These are phyloP conservation scores for Cryptosporidium baileyi DNA, from an alignment of 169 alveolate genomes.

Conservation along the genomic window DNA sequence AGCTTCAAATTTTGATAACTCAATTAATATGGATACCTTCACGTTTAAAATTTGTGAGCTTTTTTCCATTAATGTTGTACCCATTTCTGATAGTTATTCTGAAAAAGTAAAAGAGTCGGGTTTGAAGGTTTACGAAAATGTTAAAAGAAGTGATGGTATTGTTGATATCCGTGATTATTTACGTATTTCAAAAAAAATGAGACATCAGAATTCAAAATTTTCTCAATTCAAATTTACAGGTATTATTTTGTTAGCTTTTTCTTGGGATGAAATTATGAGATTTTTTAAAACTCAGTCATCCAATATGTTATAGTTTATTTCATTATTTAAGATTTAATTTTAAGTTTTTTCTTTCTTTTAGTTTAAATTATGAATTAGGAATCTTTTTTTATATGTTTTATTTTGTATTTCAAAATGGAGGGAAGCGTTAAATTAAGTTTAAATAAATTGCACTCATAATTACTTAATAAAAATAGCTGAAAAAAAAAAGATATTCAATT, in stretches of 20 bases:
- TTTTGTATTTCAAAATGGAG: too few species aligned
- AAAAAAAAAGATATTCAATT: neutral
- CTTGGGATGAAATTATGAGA: constrained; percentile 27
- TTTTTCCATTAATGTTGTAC: constrained; percentile 31
- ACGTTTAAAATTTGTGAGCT: constrained; percentile 26
- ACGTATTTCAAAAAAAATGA: constrained; percentile 17
- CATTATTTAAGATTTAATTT: neutral
- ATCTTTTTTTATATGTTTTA: too few species aligned
- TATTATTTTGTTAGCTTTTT: constrained; percentile 13
- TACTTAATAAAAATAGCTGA: neutral
- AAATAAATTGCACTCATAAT: neutral
- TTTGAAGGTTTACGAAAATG: constrained; percentile 24
- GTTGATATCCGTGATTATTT: constrained; percentile 25
- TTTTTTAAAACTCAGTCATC: constrained; percentile 1
- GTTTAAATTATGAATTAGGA: too few species aligned
- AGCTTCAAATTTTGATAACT: neutral
- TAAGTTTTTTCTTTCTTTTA: neutral
- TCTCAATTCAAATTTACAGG: constrained; percentile 52
- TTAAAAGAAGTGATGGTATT: constrained; percentile 33
- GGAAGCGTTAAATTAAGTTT: too few species aligned
- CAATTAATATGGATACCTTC: constrained; percentile 20
- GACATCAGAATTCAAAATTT: constrained; percentile 3
- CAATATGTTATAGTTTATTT: too few species aligned
- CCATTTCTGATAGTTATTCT: neutral
- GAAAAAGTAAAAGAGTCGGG: neutral